These are phyloP conservation scores for Penicillium coprophilum DNA, from an alignment of 495 filamentous ascomycete species.

Conservation along the genomic window DNA sequence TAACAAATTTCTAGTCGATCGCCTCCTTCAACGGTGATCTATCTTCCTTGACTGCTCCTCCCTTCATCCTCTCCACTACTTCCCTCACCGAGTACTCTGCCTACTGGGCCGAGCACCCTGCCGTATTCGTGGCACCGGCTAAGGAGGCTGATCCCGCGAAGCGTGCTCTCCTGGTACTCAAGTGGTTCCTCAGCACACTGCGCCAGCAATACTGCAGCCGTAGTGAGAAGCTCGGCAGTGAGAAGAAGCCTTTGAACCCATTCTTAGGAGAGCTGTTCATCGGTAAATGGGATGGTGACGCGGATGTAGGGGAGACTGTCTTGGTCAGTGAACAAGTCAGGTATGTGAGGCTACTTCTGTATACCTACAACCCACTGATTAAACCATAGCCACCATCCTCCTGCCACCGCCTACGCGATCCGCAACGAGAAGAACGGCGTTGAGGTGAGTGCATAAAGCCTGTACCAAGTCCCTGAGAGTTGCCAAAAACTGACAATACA, in stretches of 20 bases:
- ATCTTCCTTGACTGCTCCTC: slow-evolving; percentile 87
- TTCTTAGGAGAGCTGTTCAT: slow-evolving; percentile 91
- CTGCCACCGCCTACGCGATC: slow-evolving; percentile 91
- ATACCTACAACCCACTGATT: neutral
- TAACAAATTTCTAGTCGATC: slow-evolving; percentile 63
- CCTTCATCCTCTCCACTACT: slow-evolving; percentile 91
- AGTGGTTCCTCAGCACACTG: slow-evolving; percentile 95
- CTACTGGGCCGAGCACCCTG: slow-evolving; percentile 95
- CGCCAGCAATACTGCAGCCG: slow-evolving; percentile 92
- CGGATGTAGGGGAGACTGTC: slow-evolving; percentile 63
- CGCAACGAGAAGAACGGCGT: slow-evolving; percentile 81
- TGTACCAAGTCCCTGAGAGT: neutral
- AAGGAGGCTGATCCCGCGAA: slow-evolving; percentile 78
- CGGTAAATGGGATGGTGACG: slow-evolving; percentile 78
- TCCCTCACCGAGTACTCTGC: slow-evolving; percentile 93
- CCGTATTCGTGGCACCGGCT: slow-evolving; percentile 81
- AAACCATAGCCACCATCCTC: slow-evolving; percentile 82
- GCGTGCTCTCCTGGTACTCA: slow-evolving; percentile 82
- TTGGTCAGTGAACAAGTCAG: slow-evolving; percentile 81
- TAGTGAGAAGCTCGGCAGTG: slow-evolving; percentile 86
- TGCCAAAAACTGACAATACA: slow-evolving; percentile 3
- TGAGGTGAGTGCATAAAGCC: slow-evolving; percentile 42
- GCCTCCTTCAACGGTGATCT: slow-evolving; percentile 97
- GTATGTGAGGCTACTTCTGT: slow-evolving; percentile 38
- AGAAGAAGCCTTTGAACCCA: slow-evolving; percentile 96